A percentile compares a stretch with the other conserved stretches of the same genome.
These are phyloP conservation scores for Arabidopsis hybrid DNA, from an alignment of 441 rosid species.

Conservation along the genomic window DNA sequence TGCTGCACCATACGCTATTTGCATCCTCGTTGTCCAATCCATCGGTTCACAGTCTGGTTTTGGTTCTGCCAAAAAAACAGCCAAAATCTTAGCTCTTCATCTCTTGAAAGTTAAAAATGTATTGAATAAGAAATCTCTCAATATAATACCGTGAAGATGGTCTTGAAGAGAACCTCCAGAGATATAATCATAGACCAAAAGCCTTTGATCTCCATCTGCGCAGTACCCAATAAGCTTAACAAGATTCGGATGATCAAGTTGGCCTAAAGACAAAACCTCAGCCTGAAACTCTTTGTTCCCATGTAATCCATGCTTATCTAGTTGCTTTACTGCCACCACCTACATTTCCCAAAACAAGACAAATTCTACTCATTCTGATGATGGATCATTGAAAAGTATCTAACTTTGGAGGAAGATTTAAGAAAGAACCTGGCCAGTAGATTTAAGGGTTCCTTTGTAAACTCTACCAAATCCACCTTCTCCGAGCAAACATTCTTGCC, in stretches of 20 bases:
- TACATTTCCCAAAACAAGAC: slow-evolving; percentile 29
- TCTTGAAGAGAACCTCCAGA: slow-evolving; percentile 68
- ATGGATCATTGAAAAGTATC: background rate
- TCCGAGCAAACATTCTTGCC: slow-evolving; percentile 76
- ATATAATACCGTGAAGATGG: slow-evolving; percentile 63
- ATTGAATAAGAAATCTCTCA: background rate
- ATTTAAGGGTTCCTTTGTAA: slow-evolving; percentile 69
- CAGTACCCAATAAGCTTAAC: slow-evolving; percentile 80
- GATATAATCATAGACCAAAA: slow-evolving; percentile 77
- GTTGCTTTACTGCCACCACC: slow-evolving; percentile 92
- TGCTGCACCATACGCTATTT: slow-evolving; percentile 77
- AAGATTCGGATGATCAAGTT: slow-evolving; percentile 69
- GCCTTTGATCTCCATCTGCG: slow-evolving; percentile 97
- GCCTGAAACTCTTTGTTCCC: slow-evolving; percentile 73
- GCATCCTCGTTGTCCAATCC: slow-evolving; percentile 77
- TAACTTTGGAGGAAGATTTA: background rate
- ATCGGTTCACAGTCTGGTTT: slow-evolving; percentile 49
- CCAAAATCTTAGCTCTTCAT: background rate
- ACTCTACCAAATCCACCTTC: slow-evolving; percentile 91
- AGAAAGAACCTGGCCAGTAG: slow-evolving; percentile 59
- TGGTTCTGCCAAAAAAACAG: slow-evolving; percentile 46
- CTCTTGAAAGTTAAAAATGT: background rate
- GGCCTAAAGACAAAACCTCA: slow-evolving; percentile 63
- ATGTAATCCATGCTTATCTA: slow-evolving; percentile 73
- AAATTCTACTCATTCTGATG: background rate